Conservation (phyloP, 768 basidiomycete species). For the Astraeus odoratus region DNA sequence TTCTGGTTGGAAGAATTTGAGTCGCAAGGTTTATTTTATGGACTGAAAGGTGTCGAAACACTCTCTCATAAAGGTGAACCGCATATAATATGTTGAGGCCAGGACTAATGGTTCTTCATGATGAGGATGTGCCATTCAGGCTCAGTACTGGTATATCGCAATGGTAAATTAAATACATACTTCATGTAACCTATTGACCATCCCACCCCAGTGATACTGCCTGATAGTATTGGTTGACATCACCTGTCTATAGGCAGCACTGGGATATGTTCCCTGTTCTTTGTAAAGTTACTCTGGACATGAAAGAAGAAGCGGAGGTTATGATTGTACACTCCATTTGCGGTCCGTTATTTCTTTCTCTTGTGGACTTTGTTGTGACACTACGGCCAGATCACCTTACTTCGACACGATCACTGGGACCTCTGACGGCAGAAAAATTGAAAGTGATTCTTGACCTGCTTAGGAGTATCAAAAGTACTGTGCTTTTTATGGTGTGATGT, state of each 20-base stretch:
- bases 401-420: slow-evolving; percentile 18
- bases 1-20: slow-evolving; percentile 49
- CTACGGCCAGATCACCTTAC: slow-evolving; percentile 20
- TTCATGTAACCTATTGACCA: slow-evolving; percentile 5
- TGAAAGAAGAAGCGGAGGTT: slow-evolving; percentile 21
- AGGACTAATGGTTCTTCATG: not conserved
- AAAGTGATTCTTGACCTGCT: slow-evolving; percentile 19
- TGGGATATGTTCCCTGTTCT: slow-evolving; percentile 27
- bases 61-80: slow-evolving; percentile 20
- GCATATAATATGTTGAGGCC: not conserved
- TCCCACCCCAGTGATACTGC: too few species aligned
- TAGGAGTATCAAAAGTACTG: slow-evolving; percentile 18
- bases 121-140: slow-evolving; percentile 29
- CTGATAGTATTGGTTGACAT: not conserved
- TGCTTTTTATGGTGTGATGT: not conserved
- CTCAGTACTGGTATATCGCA: slow-evolving; percentile 30
- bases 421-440: slow-evolving; percentile 13
- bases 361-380: not conserved
- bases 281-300: slow-evolving; percentile 17
- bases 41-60: slow-evolving; percentile 15
- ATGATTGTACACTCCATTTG: slow-evolving; percentile 21
- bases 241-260: slow-evolving; percentile 24
- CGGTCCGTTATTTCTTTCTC: slow-evolving; percentile 9
- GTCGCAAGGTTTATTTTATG: slow-evolving; percentile 23
- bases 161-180: slow-evolving; percentile 4